A percentile compares a stretch with the other conserved stretches of the same genome.
Evolutionary conservation across 2,329 filamentous ascomycete species (phyloP).

Genomic region (Arthrobotrys sinensis): DNA sequence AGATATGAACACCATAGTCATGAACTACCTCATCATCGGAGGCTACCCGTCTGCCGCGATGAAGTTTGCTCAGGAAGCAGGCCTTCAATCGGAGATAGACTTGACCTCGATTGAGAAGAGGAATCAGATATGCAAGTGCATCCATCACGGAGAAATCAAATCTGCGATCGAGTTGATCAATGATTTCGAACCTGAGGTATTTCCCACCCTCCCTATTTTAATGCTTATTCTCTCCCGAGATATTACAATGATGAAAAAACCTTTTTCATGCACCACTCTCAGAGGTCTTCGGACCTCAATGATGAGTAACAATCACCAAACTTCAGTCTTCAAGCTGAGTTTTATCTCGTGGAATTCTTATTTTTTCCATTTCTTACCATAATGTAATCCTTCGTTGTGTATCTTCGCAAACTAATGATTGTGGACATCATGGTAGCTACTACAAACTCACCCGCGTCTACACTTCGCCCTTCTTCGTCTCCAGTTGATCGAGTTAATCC

Average conservation of each 20-base stretch:
- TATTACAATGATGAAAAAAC: constrained; percentile 86
- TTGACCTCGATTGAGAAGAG: constrained; percentile 81
- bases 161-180: constrained; percentile 89
- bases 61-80: constrained; percentile 94
- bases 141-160: constrained; percentile 88
- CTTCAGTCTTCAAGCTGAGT: constrained; percentile 91
- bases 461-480: constrained; percentile 92
- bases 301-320: constrained; percentile 86
- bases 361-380: constrained; percentile 41
- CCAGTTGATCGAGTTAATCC: constrained; percentile 93
- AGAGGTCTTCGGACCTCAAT: constrained; percentile 81
- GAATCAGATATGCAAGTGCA: constrained; percentile 86
- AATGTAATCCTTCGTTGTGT: constrained; percentile 61
- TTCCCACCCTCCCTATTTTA: constrained; percentile 66
- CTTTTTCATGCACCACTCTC: constrained; percentile 99
- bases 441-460: constrained; percentile 85
- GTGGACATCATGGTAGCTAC: constrained; percentile 75
- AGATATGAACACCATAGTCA: constrained; percentile 93
- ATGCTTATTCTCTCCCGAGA: constrained; percentile 30
- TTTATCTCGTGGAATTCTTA: constrained; percentile 57
- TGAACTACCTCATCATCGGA: constrained; percentile 97
- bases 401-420: constrained; percentile 19
- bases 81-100: constrained; percentile 81
- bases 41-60: constrained; percentile 93
- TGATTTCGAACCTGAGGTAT: constrained; percentile 89